Evolutionary conservation across 2,329 filamentous ascomycete genomes (phyloP), one percentile per base, ranked within the genome.

Genomic region (Penicillium thymicola): DNA sequence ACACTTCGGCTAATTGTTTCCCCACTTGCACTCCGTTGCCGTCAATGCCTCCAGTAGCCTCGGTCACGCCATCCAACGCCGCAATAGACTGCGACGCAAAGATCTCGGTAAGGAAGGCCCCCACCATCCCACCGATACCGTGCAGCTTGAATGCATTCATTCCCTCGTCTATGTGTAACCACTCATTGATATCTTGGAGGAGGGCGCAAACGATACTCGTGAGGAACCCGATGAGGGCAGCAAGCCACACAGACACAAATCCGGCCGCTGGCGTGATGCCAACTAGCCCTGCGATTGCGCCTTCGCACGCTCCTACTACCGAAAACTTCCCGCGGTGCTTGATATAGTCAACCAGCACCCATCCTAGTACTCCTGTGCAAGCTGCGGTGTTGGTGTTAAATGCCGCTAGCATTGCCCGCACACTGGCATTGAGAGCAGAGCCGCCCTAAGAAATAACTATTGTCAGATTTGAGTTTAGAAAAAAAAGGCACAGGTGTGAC

Each of bases 91-190:
- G 57, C 25, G 76, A 75, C 36, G 82, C 82, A 60, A 85, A 85
- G 62, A 85, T 78, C 7, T 81, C 82, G 2, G 82, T 85, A 45
- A 85, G 66, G 70, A 85, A 82, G 28, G 80, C 80, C 9, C 83
- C 83, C 38, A 80, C 72, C 72, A 84, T 83, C 23, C 82, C 83
- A 40, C 82, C 83, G 25, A 83, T 75, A 16, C 80, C 81, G 66
- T 85, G 82, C 13, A 84, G 77, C 65, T 82, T 84, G 75, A 85
- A 85, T 41, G 85, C 81, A 59, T 85, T 81, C 66, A 85, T 79
- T 11, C 81, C 80, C 59, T 85, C 82, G 61, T 85, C 82, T 57
- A 84, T 81, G 56, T 70, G 71, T 30, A 84, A 66, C 78, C 80
- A 82, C 27, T 79, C 74, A 64, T 84, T 82, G 57, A 84, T 63